Evolutionary conservation across 1,284 basidiomycete genomes (phyloP).

Genomic region (Naganishia sp.): DNA sequence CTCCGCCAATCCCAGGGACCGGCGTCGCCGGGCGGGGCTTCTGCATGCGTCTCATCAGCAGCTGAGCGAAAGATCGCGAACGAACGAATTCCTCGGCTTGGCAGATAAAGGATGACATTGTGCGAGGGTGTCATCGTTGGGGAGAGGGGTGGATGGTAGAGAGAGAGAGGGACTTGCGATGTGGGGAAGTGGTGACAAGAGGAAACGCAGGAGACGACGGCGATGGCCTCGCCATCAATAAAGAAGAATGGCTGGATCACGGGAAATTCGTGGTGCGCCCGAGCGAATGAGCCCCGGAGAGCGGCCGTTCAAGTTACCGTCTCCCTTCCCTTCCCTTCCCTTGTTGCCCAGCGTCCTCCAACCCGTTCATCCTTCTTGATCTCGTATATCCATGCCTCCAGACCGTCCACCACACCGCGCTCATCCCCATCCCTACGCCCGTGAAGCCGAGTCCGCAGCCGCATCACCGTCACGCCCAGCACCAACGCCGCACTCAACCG

Average conservation of each 20-base stretch:
- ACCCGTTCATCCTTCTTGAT: not conserved
- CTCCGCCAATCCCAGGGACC: not conserved
- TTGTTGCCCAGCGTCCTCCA: too few relatives aligned
- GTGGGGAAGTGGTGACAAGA: too few relatives aligned
- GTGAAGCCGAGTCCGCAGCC: not conserved
- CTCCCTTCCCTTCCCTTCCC: too few relatives aligned
- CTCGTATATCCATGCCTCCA: constrained; percentile 12
- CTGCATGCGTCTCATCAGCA: constrained; percentile 22
- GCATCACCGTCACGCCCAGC: constrained; percentile 1
- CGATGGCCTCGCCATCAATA: too few relatives aligned
- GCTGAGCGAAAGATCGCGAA: not conserved
- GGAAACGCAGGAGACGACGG: too few relatives aligned
- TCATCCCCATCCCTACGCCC: not conserved
- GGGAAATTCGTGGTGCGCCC: too few relatives aligned
- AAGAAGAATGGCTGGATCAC: too few relatives aligned
- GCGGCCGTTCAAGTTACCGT: too few relatives aligned
- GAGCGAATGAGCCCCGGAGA: too few relatives aligned
- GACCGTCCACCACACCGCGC: constrained; percentile 7
- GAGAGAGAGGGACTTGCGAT: too few relatives aligned
- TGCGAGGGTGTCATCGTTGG: constrained; percentile 19
- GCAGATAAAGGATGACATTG: constrained; percentile 21
- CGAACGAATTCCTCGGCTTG: constrained; percentile 4
- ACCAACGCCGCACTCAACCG: constrained; percentile 13
- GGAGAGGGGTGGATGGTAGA: not conserved
- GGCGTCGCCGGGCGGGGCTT: too few relatives aligned